phyloP scores from a whole-genome alignment of 2,329 filamentous ascomycete genomes.

The Penicillium sp. region DNA sequence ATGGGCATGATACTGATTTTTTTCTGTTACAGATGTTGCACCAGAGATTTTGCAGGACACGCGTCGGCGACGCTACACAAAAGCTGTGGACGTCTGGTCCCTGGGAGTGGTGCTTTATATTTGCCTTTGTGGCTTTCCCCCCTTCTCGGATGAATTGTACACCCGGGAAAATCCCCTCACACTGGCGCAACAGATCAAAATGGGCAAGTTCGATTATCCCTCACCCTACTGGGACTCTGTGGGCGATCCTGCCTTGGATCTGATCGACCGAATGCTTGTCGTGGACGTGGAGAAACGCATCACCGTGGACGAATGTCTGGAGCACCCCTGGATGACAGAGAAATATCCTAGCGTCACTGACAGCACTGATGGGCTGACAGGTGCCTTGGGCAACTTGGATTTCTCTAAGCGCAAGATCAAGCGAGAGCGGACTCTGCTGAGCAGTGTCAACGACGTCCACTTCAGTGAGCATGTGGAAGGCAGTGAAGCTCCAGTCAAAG shows the following conservation, averaged over 20 bases:
- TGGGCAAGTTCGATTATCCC: slow-evolving; percentile 88
- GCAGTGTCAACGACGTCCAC: slow-evolving; percentile 74
- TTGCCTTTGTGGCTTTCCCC: slow-evolving; percentile 92
- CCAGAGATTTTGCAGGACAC: slow-evolving; percentile 88
- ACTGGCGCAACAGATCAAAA: slow-evolving; percentile 85
- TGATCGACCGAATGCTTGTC: slow-evolving; percentile 93
- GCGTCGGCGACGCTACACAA: slow-evolving; percentile 83
- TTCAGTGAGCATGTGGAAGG: slow-evolving; percentile 59
- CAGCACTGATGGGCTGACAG: slow-evolving; percentile 88
- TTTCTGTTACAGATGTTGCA: slow-evolving; percentile 67
- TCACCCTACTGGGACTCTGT: slow-evolving; percentile 94
- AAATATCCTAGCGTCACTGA: slow-evolving; percentile 65
- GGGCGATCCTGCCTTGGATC: slow-evolving; percentile 81
- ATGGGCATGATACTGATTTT: neutral
- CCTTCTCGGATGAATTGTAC: slow-evolving; percentile 92
- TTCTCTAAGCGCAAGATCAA: slow-evolving; percentile 78
- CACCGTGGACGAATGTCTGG: slow-evolving; percentile 85
- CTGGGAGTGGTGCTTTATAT: slow-evolving; percentile 98
- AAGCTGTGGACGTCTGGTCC: slow-evolving; percentile 95
- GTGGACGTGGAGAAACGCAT: slow-evolving; percentile 82
- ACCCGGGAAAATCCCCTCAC: slow-evolving; percentile 79
- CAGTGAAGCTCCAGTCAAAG: slow-evolving; percentile 65
- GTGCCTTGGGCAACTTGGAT: slow-evolving; percentile 78
- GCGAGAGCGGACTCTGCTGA: slow-evolving; percentile 83
- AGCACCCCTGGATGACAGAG: slow-evolving; percentile 84